These are phyloP conservation scores for Pleurotus eryngii DNA, from an alignment of 768 basidiomycete species.

Conservation along the genomic window DNA sequence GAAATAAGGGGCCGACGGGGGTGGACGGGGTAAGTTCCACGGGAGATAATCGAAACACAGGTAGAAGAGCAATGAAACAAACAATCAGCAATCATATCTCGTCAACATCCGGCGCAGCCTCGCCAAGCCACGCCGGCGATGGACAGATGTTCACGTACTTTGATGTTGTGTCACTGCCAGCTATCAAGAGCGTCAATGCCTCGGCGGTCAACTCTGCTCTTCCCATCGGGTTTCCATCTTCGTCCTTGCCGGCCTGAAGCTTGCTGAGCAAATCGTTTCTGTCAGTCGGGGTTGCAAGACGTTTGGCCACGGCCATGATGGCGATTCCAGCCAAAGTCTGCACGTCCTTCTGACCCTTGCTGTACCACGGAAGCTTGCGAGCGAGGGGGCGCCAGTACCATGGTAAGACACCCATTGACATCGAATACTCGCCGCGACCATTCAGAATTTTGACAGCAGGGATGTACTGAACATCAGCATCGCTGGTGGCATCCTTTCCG, in stretches of 20 bases:
- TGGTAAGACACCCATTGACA: constrained; percentile 78
- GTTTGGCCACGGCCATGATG: constrained; percentile 74
- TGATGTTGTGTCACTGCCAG: constrained; percentile 90
- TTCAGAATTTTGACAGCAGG: constrained; percentile 87
- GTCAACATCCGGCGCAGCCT: constrained; percentile 2
- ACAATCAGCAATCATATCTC: neutral
- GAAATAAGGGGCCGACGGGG: neutral
- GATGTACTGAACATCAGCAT: constrained; percentile 52
- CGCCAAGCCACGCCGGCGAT: neutral
- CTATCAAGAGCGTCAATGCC: constrained; percentile 80
- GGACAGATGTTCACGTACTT: constrained; percentile 52
- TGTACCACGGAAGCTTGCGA: constrained; percentile 72
- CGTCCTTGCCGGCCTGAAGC: constrained; percentile 74
- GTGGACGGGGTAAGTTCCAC: constrained; percentile 2
- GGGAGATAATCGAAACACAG: neutral
- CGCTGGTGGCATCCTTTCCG: constrained; percentile 35
- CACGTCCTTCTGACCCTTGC: constrained; percentile 61
- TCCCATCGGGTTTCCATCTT: constrained; percentile 77
- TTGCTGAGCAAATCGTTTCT: constrained; percentile 80
- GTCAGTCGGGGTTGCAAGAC: constrained; percentile 59
- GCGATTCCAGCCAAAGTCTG: constrained; percentile 76
- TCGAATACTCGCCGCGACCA: constrained; percentile 83
- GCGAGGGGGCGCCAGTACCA: constrained; percentile 66
- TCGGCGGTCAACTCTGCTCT: constrained; percentile 85
- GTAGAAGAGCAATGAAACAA: neutral